Conservation (phyloP, 805 yeast species). For the Candida hungchunana region DNA sequence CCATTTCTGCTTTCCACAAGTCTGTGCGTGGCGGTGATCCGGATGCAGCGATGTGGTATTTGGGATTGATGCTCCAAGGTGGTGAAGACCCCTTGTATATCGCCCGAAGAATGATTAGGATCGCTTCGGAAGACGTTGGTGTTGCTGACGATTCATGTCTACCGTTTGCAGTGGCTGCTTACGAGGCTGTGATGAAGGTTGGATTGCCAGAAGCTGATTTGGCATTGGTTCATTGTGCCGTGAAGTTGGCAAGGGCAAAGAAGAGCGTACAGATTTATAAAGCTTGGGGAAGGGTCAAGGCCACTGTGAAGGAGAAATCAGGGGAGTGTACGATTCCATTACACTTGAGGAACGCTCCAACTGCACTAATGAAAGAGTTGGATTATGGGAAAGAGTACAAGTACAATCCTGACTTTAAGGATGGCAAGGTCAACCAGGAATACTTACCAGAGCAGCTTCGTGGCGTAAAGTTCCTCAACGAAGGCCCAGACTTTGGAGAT, state of each 20-base stretch:
- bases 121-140: conserved; percentile 95
- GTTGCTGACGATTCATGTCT: conserved; percentile 75
- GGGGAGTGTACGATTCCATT: conserved; percentile 57
- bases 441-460: conserved; percentile 66
- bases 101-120: conserved; percentile 86
- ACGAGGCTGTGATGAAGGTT: conserved; percentile 80
- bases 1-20: conserved; percentile 94
- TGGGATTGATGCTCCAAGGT: conserved; percentile 83
- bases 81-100: conserved; percentile 93
- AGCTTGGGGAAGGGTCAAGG: conserved; percentile 68
- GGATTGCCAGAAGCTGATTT: conserved; percentile 95
- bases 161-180: conserved; percentile 83
- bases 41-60: conserved; percentile 84
- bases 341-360: conserved; percentile 94
- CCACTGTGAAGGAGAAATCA: conserved; percentile 48
- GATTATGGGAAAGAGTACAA: conserved; percentile 85
- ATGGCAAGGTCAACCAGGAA: conserved; percentile 70
- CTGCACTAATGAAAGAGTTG: conserved; percentile 79
- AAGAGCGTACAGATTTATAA: conserved; percentile 85
- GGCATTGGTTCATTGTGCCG: conserved; percentile 87
- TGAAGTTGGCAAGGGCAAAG: conserved; percentile 78
- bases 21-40: conserved; percentile 85
- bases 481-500: conserved; percentile 50
- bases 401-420: conserved; percentile 76
- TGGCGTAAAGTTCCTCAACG: conserved; percentile 46